Evolutionary conservation across 495 filamentous ascomycete genomes (phyloP).

Genomic region (Hypoxylon lienhwacheense): DNA sequence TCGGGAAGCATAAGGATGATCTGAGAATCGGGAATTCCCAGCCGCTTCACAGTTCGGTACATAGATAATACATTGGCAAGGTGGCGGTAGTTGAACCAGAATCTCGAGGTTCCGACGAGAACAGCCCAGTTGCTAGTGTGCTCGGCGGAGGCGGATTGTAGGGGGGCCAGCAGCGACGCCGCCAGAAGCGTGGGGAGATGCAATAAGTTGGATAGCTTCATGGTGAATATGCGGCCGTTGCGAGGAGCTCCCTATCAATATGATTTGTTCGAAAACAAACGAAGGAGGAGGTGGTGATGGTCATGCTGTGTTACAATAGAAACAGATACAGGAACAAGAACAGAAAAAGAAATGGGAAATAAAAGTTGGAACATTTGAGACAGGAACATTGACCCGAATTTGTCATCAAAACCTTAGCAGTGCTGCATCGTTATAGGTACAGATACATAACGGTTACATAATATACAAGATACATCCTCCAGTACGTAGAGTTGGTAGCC

Average conservation of each 20-base stretch:
- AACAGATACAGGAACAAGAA: no score
- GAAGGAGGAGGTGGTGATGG: conserved; percentile 4
- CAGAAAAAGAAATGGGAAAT: no score
- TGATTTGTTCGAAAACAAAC: neutral
- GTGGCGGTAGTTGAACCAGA: conserved; percentile 99
- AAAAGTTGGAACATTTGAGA: no score
- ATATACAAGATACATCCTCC: no score
- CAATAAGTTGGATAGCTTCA: conserved; percentile 45
- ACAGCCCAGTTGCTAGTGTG: conserved; percentile 99
- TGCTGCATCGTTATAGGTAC: no score
- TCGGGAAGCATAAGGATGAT: conserved; percentile 99
- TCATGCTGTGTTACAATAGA: conserved; percentile 1
- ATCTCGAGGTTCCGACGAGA: conserved; percentile 94
- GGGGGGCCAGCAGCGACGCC: conserved; percentile 47
- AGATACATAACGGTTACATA: no score
- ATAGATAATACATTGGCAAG: conserved; percentile 96
- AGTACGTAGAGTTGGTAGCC: no score
- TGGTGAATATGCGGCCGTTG: conserved; percentile 13
- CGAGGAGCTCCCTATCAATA: neutral
- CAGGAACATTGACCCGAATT: no score
- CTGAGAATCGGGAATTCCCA: conserved; percentile 97
- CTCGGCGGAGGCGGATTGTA: conserved; percentile 58
- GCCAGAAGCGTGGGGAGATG: conserved; percentile 48
- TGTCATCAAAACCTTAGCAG: no score
- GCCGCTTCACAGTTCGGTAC: conserved; percentile 96